These are phyloP conservation scores for Aspergillus carbonarius DNA, from an alignment of 2,329 filamentous ascomycete species.

Conservation along the genomic window DNA sequence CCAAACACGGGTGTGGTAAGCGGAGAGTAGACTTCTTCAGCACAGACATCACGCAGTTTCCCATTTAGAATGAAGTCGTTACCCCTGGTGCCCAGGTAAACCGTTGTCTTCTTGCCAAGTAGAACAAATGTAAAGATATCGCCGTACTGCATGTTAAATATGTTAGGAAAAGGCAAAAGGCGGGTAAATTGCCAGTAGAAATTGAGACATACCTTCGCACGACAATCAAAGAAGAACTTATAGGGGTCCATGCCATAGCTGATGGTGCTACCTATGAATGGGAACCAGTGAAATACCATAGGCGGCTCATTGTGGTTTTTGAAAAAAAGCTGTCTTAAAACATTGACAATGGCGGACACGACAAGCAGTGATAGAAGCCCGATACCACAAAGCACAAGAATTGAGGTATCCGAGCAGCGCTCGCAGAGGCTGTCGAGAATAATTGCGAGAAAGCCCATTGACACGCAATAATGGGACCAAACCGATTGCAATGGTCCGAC, in stretches of 20 bases:
- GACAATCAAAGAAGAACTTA: slow-evolving; percentile 63
- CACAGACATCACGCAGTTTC: slow-evolving; percentile 84
- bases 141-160: slow-evolving; percentile 62
- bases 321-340: slow-evolving; percentile 75
- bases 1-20: slow-evolving; percentile 73
- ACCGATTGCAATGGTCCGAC: not conserved
- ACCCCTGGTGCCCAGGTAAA: slow-evolving; percentile 75
- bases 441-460: slow-evolving; percentile 54
- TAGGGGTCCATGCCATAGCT: slow-evolving; percentile 86
- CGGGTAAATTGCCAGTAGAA: not conserved
- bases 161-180: not conserved
- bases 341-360: slow-evolving; percentile 70
- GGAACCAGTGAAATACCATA: slow-evolving; percentile 64
- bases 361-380: slow-evolving; percentile 51
- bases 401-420: slow-evolving; percentile 48
- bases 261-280: slow-evolving; percentile 83
- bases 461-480: not conserved
- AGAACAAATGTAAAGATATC: slow-evolving; percentile 88
- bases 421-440: slow-evolving; percentile 46
- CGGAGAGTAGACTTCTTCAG: slow-evolving; percentile 84
- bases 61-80: slow-evolving; percentile 93
- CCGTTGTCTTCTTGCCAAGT: slow-evolving; percentile 85
- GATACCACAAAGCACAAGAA: slow-evolving; percentile 47
- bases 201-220: slow-evolving; percentile 63
- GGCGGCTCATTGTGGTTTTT: slow-evolving; percentile 78